A percentile compares a stretch with the other conserved stretches of the same genome.
Conservation (phyloP, 768 basidiomycete species). For the Polyporus arcularius region DNA sequence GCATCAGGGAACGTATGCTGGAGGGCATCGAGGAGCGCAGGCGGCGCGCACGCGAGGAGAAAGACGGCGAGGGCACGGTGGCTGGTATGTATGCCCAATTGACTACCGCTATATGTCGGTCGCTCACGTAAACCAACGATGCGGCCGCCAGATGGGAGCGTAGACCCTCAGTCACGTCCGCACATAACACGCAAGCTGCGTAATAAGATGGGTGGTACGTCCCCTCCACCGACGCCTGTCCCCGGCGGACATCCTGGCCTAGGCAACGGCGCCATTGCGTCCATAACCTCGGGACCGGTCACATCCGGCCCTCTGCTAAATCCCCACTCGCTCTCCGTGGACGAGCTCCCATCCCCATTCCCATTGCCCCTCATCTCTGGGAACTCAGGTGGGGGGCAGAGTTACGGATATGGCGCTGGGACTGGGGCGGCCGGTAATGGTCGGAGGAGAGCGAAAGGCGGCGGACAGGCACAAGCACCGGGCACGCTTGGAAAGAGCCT, state of each 20-base stretch:
- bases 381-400: slow-evolving; percentile 37
- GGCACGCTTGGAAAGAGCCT: slow-evolving; percentile 79
- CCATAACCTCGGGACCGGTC: slow-evolving; percentile 54
- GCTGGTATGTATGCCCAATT: slow-evolving; percentile 49
- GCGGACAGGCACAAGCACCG: slow-evolving; percentile 56
- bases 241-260: slow-evolving; percentile 29
- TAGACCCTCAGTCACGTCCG: slow-evolving; percentile 76
- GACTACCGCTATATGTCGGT: background rate
- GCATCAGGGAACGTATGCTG: slow-evolving; percentile 73
- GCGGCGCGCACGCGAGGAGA: slow-evolving; percentile 80
- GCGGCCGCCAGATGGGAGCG: slow-evolving; percentile 54
- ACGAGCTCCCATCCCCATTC: slow-evolving; percentile 86
- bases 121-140: slow-evolving; percentile 1
- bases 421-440: slow-evolving; percentile 26
- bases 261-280: slow-evolving; percentile 36
- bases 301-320: slow-evolving; percentile 72
- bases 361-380: slow-evolving; percentile 69
- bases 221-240: slow-evolving; percentile 76
- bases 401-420: slow-evolving; percentile 21
- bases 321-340: slow-evolving; percentile 82
- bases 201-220: slow-evolving; percentile 70
- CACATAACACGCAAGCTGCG: slow-evolving; percentile 85
- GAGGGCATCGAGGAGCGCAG: slow-evolving; percentile 86
- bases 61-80: slow-evolving; percentile 82
- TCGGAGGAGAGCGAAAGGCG: slow-evolving; percentile 37